Evolutionary conservation across 2,329 filamentous ascomycete species (phyloP), one percentile per base, ranked within the genome.

Genomic region (Colletotrichum caudatum): DNA sequence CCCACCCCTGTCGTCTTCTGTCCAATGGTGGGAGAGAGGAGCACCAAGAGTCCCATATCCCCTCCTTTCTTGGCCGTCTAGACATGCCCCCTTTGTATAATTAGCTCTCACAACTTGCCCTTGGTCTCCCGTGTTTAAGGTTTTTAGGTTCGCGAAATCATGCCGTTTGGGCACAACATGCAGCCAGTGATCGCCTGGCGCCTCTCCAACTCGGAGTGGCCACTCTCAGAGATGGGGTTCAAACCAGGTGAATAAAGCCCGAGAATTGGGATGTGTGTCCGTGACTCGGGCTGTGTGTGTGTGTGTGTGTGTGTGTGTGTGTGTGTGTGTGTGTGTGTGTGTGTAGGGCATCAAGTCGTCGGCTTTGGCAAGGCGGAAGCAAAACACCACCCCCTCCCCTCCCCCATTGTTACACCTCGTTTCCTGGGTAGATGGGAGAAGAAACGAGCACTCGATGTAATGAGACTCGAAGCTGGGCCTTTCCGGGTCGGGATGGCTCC

Each of bases 51-150:
- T 56, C 56, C 56, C 66, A 65, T 44, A 12, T n/a, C 53, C 29
- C 29, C 54, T 33, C 29, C 29, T 9, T 23, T 46, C 51, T 54
- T 54, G 23, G 23, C 37, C 69, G 69, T 60, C 59, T 60, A 64
- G n/a, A 69, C 65, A 71, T 71, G 53, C 69, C 69, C 54, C 59
- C 69, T 29, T 29, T 29, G 5, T 69, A 64, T 64, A 44, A 62
- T 71, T 64, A 68, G 69, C 65, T 56, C 46, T 53, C 14, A 20
- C 53, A 46, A 18, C 44, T 51, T 29, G 2, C 39, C 14, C 39
- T 44, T 23, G 9, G 14, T 53, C 53, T 14, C 33, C 29, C n/a
- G 33, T 20, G 46, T 35, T 48, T 48, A 4, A 48, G 41, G 41
- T n/a, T 50, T 56, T 58, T 37, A 29, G 54, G 29, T 54, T 64